Evolutionary conservation across 768 basidiomycete species (phyloP), one percentile per base, ranked within the genome.

Genomic region (Filobasidium floriforme): DNA sequence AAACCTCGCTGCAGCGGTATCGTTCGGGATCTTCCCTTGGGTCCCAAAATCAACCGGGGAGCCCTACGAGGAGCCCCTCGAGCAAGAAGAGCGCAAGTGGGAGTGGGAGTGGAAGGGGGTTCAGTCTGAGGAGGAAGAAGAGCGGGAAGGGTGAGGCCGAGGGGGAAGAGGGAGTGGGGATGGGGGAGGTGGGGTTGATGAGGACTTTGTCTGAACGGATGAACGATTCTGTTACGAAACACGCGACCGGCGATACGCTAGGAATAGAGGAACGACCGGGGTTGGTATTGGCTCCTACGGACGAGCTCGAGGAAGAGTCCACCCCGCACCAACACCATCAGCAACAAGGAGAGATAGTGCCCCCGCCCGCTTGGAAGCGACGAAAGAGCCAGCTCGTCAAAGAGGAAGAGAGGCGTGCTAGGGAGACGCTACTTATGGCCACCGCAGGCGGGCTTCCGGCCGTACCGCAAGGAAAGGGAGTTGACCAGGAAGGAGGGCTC

Each of bases 321-420:
- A n/a, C n/a, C 32, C 32, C 32, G 3, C 32, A 37, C 9, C 3
- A 37, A 4, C 32, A 37, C 4, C 3, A 37, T 37, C 9, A 3
- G 32, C 3, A 4, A 9, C 4, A 9, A 37, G 9, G 32, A 46
- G 72, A 71, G 4, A 72, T 72, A 46, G 59, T 67, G 1, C 72
- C 73, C 18, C 73, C 74, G 44, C 73, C 74, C 10, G 74, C 71
- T 14, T 77, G 76, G 76, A 73, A 74, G 61, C 69, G 76, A 28
- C 66, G 76, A 41, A 65, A 32, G 43, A 60, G 59, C 28, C 59
- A 59, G 64, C 46, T 65, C n/a, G 64, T 65, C 55, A 44, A 40
- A 57, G 57, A 7, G 59, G 59, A 65, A 43, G 54, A 60, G 10
- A 40, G 64, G 59, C 60, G 46, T 40, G 44, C n/a, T 43, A 59